Conservation (phyloP, 2,329 filamentous ascomycete genomes). For the Aspergillus sp. region DNA sequence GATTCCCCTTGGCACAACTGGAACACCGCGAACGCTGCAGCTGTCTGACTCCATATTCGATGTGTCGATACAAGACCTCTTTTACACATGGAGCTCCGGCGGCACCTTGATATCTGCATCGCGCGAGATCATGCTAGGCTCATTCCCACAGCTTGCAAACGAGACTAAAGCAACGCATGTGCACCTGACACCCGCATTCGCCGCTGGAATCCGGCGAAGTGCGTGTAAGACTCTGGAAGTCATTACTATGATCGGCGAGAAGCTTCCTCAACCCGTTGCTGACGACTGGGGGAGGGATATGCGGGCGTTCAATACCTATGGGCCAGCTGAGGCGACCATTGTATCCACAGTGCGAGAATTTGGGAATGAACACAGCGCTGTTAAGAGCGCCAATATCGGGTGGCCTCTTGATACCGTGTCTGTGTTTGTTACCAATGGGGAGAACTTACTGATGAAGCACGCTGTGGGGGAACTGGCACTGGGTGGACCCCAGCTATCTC, state of each 20-base stretch:
- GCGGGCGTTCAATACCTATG: slow-evolving; percentile 40
- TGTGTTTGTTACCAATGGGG: slow-evolving; percentile 28
- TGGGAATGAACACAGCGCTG: slow-evolving; percentile 22
- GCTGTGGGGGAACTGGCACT: slow-evolving; percentile 31
- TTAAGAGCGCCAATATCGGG: slow-evolving; percentile 33
- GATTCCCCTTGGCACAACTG: slow-evolving; percentile 30
- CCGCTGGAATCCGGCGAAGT: slow-evolving; percentile 27
- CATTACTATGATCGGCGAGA: slow-evolving; percentile 38
- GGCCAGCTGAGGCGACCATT: slow-evolving; percentile 39
- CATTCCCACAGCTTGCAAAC: slow-evolving; percentile 28
- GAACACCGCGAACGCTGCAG: slow-evolving; percentile 35
- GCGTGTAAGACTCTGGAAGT: slow-evolving; percentile 30
- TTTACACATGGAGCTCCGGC: slow-evolving; percentile 31
- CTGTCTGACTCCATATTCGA: slow-evolving; percentile 44
- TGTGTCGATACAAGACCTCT: slow-evolving; percentile 39
- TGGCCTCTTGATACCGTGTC: slow-evolving; percentile 33
- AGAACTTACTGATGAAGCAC: slow-evolving; percentile 24
- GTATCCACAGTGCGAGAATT: slow-evolving; percentile 33
- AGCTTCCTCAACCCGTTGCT: slow-evolving; percentile 31
- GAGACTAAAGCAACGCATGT: slow-evolving; percentile 29
- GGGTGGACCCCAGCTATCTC: slow-evolving; percentile 30
- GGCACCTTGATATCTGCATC: slow-evolving; percentile 28
- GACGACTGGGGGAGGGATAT: slow-evolving; percentile 40
- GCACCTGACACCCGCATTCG: slow-evolving; percentile 34
- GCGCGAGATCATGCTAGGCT: slow-evolving; percentile 30